Base-by-base conservation (phyloP, 805 yeast species). In the Candida dendrica region DNA sequence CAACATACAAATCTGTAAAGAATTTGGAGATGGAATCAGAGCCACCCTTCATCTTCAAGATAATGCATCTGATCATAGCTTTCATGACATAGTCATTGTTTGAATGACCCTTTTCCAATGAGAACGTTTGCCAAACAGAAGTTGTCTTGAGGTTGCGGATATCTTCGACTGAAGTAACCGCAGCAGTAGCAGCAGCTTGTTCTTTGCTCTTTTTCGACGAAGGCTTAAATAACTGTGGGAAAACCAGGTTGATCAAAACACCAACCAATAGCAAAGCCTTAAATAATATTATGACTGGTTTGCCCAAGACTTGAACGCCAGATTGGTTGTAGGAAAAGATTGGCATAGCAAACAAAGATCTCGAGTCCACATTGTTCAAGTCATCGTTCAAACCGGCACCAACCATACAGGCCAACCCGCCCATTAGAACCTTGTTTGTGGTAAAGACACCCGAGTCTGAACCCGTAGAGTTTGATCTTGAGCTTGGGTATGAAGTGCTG, bases 371-470 rank as follows among this genome's bases (percentile, higher is more conserved):
- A 44, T 66, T 73, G 43, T 62, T 64, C 38, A 69, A 64, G 37
- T 77, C 82, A 41, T 75, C 76, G 42, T 74, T 65, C 38, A 78
- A 64, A 1, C 83, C 74, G 3, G 82, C 71, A 22, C 86, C 86
- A 63, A 79, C 69, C 52, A 81, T 69, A 40, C 79, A 68, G 19
- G 84, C 81, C 66, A 80, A 66, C 17, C 85, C 82, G 14, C 86
- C 87, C 46, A 81, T 53, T 36, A 81, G 56, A 22, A 75, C 52
- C 55, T 77, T 79, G 46, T 71, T 73, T 10, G 70, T 39, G 30
- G 43, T 43, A 7, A 37, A 41, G 35, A 13, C 46, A 17, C 24
- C 37, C 19, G 15, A 42, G 18, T 47, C 44, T 18, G 48, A 36
- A 17, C 46, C 43, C 35, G 48, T 48, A 15, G 52, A 36, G 31